phyloP scores from a whole-genome alignment of 2,329 filamentous ascomycete species.

The Fusarium buxicola region DNA sequence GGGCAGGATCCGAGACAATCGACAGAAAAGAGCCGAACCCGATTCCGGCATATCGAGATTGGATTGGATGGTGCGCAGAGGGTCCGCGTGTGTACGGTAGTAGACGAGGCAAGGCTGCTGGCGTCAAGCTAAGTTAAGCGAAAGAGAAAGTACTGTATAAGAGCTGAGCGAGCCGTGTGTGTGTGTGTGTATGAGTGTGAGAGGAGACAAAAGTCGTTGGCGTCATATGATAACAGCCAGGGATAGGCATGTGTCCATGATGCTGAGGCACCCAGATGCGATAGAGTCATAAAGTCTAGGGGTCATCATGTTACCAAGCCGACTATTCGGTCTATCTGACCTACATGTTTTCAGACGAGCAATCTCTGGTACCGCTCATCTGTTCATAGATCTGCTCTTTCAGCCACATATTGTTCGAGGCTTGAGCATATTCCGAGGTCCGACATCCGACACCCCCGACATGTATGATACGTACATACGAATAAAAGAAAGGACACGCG shows the following conservation, averaged over 20 bases:
- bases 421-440: background rate
- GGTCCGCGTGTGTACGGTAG: too few relatives aligned
- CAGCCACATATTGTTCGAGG: background rate
- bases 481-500: conserved; percentile 5
- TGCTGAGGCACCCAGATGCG: background rate
- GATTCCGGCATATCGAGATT: conserved; percentile 11
- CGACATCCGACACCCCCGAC: too few relatives aligned
- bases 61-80: background rate
- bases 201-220: conserved; percentile 31
- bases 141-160: background rate
- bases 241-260: conserved; percentile 26
- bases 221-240: conserved; percentile 32
- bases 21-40: background rate
- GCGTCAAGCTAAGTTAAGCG: conserved; percentile 1
- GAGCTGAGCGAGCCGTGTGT: too few relatives aligned
- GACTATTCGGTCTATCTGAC: too few relatives aligned
- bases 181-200: conserved; percentile 12
- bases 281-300: conserved; percentile 18
- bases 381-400: background rate
- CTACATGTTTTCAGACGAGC: too few relatives aligned
- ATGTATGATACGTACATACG: too few relatives aligned
- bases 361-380: too few relatives aligned
- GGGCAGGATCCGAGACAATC: conserved; percentile 31
- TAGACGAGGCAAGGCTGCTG: background rate
- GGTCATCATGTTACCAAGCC: background rate